A percentile compares a stretch with the other conserved stretches of the same genome.
Conservation (phyloP, 2,329 filamentous ascomycete genomes). For the Penicillium digitatum region DNA sequence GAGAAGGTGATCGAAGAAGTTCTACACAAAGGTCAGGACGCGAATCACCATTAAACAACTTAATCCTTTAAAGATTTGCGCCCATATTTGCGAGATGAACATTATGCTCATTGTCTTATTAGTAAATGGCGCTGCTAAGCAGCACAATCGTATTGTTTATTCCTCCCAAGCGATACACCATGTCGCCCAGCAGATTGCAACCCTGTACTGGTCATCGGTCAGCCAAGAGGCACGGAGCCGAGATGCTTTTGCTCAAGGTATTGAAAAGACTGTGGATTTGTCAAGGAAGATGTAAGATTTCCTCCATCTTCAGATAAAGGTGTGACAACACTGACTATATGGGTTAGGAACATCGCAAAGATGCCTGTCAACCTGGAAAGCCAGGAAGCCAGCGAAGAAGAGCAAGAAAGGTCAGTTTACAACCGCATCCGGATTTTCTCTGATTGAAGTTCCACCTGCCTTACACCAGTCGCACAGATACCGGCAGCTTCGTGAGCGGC, state of each 20-base stretch:
- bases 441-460: slow-evolving; percentile 21
- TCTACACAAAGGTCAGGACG: slow-evolving; percentile 46
- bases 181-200: slow-evolving; percentile 54
- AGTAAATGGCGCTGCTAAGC: slow-evolving; percentile 52
- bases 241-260: slow-evolving; percentile 23
- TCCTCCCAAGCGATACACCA: slow-evolving; percentile 53
- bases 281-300: slow-evolving; percentile 36
- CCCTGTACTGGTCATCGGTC: slow-evolving; percentile 52
- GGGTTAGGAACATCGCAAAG: slow-evolving; percentile 37
- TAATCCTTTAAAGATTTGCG: background rate
- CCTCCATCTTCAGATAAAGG: background rate
- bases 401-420: slow-evolving; percentile 31
- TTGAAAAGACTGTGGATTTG: slow-evolving; percentile 41
- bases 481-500: slow-evolving; percentile 39
- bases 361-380: slow-evolving; percentile 37
- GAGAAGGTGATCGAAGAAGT: slow-evolving; percentile 50
- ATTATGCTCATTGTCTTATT: slow-evolving; percentile 4
- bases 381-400: slow-evolving; percentile 30
- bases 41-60: background rate
- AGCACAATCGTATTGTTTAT: slow-evolving; percentile 53
- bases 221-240: slow-evolving; percentile 32
- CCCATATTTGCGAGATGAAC: background rate
- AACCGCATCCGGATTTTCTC: slow-evolving; percentile 1
- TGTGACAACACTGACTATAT: slow-evolving; percentile 3
- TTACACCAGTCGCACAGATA: slow-evolving; percentile 37